Conservation (phyloP, 495 filamentous ascomycete species). For the Xylaria bambusicola region DNA sequence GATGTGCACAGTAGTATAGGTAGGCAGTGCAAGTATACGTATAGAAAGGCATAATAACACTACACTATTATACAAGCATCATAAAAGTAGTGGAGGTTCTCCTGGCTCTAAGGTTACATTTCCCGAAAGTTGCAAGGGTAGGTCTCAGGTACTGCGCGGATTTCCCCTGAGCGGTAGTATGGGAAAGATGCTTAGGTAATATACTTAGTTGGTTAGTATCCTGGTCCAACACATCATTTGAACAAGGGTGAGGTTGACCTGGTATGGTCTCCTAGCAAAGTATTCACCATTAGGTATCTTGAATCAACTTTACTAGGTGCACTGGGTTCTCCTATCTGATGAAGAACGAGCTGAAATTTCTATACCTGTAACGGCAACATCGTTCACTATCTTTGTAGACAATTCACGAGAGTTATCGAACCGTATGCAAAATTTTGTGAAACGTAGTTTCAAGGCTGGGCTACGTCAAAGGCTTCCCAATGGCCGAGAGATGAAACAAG, state of each 20-base stretch:
- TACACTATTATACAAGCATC: not conserved
- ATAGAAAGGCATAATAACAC: too few species aligned
- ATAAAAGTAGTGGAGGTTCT: not conserved
- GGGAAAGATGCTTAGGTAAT: not conserved
- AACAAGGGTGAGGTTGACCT: not conserved
- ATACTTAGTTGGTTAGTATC: too few species aligned
- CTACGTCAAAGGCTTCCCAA: not conserved
- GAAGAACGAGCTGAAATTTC: too few species aligned
- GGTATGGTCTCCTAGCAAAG: not conserved
- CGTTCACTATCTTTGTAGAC: too few species aligned
- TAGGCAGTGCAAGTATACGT: too few species aligned
- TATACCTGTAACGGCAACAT: not conserved
- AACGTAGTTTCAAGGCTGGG: not conserved
- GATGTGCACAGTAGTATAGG: too few species aligned
- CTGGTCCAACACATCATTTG: too few species aligned
- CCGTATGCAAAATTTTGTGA: too few species aligned
- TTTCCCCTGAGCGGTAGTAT: constrained; percentile 19
- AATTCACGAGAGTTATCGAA: too few species aligned
- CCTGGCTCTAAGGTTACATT: constrained; percentile 21
- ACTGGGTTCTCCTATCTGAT: not conserved
- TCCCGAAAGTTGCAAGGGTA: constrained; percentile 29
- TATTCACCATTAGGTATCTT: not conserved
- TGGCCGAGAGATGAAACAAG: constrained; percentile 10
- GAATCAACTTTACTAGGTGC: too few species aligned
- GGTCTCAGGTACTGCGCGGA: constrained; percentile 35